phyloP scores from a whole-genome alignment of 345 rosid genomes.

The Salix koriyanagi region DNA sequence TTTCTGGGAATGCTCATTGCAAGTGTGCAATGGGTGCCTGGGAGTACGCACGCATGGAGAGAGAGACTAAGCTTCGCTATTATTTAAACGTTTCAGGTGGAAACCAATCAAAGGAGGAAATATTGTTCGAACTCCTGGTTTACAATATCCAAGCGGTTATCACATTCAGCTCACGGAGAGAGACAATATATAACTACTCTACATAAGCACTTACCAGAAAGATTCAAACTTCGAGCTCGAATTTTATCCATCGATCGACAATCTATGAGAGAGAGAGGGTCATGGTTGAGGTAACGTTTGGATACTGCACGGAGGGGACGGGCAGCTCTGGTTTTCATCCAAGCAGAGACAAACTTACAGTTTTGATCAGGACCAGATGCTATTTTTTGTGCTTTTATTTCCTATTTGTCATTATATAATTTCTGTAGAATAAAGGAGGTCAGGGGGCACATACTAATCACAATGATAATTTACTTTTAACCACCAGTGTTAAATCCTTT shows the following conservation, averaged over 20 bases:
- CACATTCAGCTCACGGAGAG: constrained; percentile 51
- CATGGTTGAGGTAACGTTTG: not conserved
- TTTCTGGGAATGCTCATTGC: not conserved
- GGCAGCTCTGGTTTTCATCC: not conserved
- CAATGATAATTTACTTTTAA: constrained; percentile 4
- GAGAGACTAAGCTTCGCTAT: constrained; percentile 10
- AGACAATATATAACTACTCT: constrained; percentile 15
- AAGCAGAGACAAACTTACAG: constrained; percentile 8
- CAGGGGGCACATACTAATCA: not conserved
- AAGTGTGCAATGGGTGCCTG: not conserved
- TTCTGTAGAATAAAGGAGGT: not conserved
- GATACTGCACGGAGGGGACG: not conserved
- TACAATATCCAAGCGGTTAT: constrained; percentile 78
- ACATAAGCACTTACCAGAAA: not conserved
- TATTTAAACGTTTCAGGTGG: constrained; percentile 52
- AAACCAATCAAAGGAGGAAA: constrained; percentile 65
- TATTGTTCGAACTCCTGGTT: constrained; percentile 71
- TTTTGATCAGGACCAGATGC: constrained; percentile 15
- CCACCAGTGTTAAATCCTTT: constrained; percentile 7
- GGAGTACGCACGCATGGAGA: not conserved
- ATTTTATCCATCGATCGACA: constrained; percentile 7
- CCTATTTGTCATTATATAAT: constrained; percentile 11
- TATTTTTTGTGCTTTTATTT: constrained; percentile 13
- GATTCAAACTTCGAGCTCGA: constrained; percentile 1
- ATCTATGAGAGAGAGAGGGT: constrained; percentile 20